Evolutionary conservation across 768 basidiomycete genomes (phyloP).

Genomic region (Tulasnella calospora): DNA sequence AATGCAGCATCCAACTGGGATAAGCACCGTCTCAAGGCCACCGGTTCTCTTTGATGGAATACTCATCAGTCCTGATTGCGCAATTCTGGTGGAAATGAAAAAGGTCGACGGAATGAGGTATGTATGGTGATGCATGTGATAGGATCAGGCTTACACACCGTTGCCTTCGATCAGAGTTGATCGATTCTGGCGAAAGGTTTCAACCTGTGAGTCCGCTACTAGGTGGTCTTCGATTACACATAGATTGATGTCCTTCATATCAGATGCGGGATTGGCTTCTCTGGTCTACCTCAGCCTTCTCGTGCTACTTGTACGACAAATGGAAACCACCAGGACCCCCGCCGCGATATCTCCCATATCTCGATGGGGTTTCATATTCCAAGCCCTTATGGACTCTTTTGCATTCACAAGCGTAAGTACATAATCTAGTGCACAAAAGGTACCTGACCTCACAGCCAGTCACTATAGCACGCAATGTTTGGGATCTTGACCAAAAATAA

Average conservation of each 20-base stretch:
- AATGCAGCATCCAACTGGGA: constrained; percentile 66
- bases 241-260: constrained; percentile 15
- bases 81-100: constrained; percentile 61
- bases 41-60: constrained; percentile 58
- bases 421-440: background rate
- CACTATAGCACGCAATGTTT: constrained; percentile 66
- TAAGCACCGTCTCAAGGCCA: constrained; percentile 54
- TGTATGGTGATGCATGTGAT: background rate
- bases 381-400: constrained; percentile 73
- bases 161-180: constrained; percentile 31
- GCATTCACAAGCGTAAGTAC: constrained; percentile 65
- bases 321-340: constrained; percentile 68
- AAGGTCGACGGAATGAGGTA: constrained; percentile 68
- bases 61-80: constrained; percentile 74
- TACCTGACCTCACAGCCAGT: background rate
- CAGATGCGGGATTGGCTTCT: constrained; percentile 70
- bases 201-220: constrained; percentile 46
- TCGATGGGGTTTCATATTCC: constrained; percentile 74
- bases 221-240: constrained; percentile 3
- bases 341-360: constrained; percentile 74
- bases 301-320: constrained; percentile 66
- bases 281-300: constrained; percentile 64
- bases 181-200: constrained; percentile 69
- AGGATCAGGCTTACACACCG: background rate
- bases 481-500: constrained; percentile 79